Evolutionary conservation across 2,329 filamentous ascomycete genomes (phyloP).

Genomic region (Incumbomyces delicatus): DNA sequence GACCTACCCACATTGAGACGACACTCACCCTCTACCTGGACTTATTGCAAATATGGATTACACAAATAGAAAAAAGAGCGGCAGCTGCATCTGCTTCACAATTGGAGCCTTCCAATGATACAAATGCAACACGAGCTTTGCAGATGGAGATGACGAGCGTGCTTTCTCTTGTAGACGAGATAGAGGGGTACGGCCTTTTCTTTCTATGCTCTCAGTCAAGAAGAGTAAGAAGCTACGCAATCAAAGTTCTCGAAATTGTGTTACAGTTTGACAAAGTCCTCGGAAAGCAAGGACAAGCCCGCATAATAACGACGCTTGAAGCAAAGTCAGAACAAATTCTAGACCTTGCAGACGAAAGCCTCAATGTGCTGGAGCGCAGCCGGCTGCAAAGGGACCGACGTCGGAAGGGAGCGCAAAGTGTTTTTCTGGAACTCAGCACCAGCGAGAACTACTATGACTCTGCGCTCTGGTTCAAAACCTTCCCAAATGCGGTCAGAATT

Average conservation of each 20-base stretch:
- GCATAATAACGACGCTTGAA: constrained; percentile 87
- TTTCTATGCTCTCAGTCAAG: constrained; percentile 94
- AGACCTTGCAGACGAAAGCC: constrained; percentile 81
- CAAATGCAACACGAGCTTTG: constrained; percentile 44
- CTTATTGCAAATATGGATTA: constrained; percentile 91
- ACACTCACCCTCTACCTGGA: constrained; percentile 90
- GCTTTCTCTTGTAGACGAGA: constrained; percentile 89
- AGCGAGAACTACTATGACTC: constrained; percentile 93
- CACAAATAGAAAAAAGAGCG: constrained; percentile 82
- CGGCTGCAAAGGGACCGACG: constrained; percentile 82
- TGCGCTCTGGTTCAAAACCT: constrained; percentile 95
- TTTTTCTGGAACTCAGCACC: constrained; percentile 84
- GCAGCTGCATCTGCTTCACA: constrained; percentile 57
- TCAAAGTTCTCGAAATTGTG: constrained; percentile 83
- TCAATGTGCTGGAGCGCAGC: constrained; percentile 86
- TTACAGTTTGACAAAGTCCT: constrained; percentile 88
- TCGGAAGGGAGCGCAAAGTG: constrained; percentile 72
- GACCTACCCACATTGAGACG: constrained; percentile 86
- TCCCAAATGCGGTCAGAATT: constrained; percentile 85
- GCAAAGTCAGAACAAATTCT: constrained; percentile 80
- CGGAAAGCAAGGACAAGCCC: constrained; percentile 63
- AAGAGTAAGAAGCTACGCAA: constrained; percentile 77
- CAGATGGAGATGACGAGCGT: constrained; percentile 79
- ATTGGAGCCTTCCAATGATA: constrained; percentile 42
- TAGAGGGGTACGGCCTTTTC: constrained; percentile 92